phyloP scores from a whole-genome alignment of 495 filamentous ascomycete genomes.

The Talaromyces nanjingensis region DNA sequence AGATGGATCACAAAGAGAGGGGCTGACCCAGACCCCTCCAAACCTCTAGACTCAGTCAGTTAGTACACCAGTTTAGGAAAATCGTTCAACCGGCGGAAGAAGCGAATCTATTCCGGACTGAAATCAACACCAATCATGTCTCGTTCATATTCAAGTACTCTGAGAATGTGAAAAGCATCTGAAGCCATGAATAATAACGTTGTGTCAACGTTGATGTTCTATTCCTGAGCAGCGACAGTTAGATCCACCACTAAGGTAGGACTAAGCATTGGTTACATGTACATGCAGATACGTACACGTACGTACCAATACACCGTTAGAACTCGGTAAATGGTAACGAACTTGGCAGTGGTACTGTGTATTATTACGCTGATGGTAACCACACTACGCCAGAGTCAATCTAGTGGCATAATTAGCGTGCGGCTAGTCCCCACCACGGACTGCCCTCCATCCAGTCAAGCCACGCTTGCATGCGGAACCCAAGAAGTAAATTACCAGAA shows the following conservation, averaged over 20 bases:
- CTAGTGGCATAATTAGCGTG: neutral
- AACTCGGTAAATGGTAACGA: neutral
- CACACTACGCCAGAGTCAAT: neutral
- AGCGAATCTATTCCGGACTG: neutral
- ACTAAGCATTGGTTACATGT: neutral
- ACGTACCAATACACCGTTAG: neutral
- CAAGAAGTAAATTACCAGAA: neutral
- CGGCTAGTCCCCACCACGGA: neutral
- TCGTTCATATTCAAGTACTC: neutral
- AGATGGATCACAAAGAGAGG: neutral
- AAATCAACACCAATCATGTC: neutral
- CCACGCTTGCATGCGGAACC: neutral
- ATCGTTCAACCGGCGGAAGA: neutral
- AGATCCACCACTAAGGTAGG: neutral
- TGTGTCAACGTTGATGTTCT: conserved; percentile 3
- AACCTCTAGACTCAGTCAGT: neutral
- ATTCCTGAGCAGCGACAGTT: neutral
- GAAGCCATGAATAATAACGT: conserved; percentile 5
- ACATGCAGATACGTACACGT: neutral
- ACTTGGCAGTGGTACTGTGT: neutral
- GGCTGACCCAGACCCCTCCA: neutral
- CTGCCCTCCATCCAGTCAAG: neutral
- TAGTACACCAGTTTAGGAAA: neutral
- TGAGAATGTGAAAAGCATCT: neutral
- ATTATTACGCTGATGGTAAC: neutral